Evolutionary conservation across 306 rosid species (phyloP).

Genomic region (Senna tora): DNA sequence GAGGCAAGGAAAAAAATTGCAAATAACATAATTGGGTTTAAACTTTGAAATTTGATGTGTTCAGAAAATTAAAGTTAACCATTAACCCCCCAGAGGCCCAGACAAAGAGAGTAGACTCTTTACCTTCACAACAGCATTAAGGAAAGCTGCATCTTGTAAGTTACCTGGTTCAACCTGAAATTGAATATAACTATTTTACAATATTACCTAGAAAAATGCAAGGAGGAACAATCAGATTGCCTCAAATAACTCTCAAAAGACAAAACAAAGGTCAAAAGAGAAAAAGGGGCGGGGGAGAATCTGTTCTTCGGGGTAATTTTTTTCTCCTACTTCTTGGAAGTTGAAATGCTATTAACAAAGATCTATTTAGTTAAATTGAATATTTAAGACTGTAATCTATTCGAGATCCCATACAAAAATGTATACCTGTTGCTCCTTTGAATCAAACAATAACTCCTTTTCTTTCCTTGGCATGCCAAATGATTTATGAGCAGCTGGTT

Average conservation of each 20-base stretch:
- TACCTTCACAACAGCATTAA: slow-evolving; percentile 98
- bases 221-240: slow-evolving; percentile 21
- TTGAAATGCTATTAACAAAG: not conserved
- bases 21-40: slow-evolving; percentile 16
- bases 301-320: not conserved
- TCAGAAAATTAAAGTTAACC: slow-evolving; percentile 2
- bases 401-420: not conserved
- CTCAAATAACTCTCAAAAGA: not conserved
- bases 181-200: slow-evolving; percentile 18
- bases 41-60: slow-evolving; percentile 32
- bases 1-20: not conserved
- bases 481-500: slow-evolving; percentile 54
- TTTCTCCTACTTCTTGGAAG: not conserved
- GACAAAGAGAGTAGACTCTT: slow-evolving; percentile 9
- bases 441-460: slow-evolving; percentile 55
- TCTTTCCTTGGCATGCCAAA: slow-evolving; percentile 64
- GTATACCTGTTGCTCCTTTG: slow-evolving; percentile 73
- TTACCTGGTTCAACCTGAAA: slow-evolving; percentile 74
- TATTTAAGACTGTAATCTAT: not conserved
- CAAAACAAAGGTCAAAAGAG: not conserved
- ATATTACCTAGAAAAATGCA: slow-evolving; percentile 13
- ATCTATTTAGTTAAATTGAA: slow-evolving; percentile 7
- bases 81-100: not conserved
- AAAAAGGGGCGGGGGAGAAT: not conserved
- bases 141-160: slow-evolving; percentile 74